These are phyloP conservation scores for Crithidia sp. DNA, from an alignment of 208 protist genomes.

Conservation along the genomic window DNA sequence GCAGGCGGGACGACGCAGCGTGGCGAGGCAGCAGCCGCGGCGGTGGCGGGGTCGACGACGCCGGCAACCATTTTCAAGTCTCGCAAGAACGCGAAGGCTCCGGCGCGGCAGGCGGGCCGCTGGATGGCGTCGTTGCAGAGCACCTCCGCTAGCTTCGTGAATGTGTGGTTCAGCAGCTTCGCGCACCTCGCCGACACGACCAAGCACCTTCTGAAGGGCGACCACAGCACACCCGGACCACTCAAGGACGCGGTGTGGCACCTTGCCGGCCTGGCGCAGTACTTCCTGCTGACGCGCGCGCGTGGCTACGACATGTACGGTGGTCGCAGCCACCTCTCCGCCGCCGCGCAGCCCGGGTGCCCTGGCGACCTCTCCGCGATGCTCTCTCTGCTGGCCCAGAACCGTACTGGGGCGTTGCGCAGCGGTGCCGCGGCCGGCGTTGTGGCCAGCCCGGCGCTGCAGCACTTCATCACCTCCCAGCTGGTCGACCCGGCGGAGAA, in stretches of 20 bases:
- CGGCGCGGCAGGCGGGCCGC: neutral
- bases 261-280: conserved; percentile 54
- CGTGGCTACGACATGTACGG: conserved; percentile 35
- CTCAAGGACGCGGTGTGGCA: conserved; percentile 56
- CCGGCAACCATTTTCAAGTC: conserved; percentile 11
- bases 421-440: conserved; percentile 1
- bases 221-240: conserved; percentile 40
- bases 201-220: conserved; percentile 46
- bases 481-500: conserved; percentile 28
- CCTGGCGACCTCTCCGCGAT: conserved; percentile 10
- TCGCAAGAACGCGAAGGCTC: neutral
- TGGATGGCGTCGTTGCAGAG: conserved; percentile 11
- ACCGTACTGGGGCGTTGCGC: neutral
- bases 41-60: neutral
- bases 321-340: conserved; percentile 17
- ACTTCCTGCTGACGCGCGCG: conserved; percentile 34
- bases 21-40: neutral
- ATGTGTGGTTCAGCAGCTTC: conserved; percentile 54
- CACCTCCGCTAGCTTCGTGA: conserved; percentile 27
- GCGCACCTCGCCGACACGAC: conserved; percentile 45
- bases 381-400: neutral
- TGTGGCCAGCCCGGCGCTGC: conserved; percentile 15
- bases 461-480: conserved; percentile 28
- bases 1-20: neutral
- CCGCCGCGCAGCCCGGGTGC: conserved; percentile 8